Percentiles rank a stretch among this genome's conserved stretches.
Conservation (phyloP, 23 red algal species). For the Gracilariopsis chorda region DNA sequence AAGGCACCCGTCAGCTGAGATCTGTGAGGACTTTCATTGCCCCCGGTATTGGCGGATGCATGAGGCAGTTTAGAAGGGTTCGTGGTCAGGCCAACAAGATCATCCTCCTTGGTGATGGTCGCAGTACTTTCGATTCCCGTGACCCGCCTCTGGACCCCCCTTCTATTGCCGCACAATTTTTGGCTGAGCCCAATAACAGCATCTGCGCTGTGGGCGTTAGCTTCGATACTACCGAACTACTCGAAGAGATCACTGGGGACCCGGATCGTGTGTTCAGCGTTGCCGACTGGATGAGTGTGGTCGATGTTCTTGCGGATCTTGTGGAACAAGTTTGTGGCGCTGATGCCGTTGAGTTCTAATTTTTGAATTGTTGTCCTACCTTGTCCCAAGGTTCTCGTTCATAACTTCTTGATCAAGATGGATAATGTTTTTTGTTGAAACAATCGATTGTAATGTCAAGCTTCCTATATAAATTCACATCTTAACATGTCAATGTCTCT, state of each 20-base stretch:
- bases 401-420: too few species aligned
- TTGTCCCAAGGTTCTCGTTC: too few species aligned
- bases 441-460: too few species aligned
- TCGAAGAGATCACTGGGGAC: not conserved
- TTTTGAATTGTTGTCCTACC: too few species aligned
- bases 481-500: too few species aligned
- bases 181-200: not conserved
- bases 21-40: conserved; percentile 25
- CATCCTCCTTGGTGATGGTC: conserved; percentile 36
- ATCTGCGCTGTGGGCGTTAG: not conserved
- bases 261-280: not conserved
- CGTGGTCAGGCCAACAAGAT: conserved; percentile 10
- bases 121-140: conserved; percentile 15
- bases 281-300: not conserved
- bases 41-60: conserved; percentile 4
- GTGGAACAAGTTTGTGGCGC: not conserved
- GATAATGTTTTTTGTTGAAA: too few species aligned
- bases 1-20: not conserved
- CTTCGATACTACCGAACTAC: not conserved
- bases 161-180: not conserved
- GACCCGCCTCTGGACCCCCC: conserved; percentile 12
- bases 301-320: not conserved
- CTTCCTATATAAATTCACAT: too few species aligned
- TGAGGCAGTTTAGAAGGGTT: not conserved
- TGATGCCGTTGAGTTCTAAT: not conserved